These are phyloP conservation scores for Aspergillus versicolor DNA, from an alignment of 2,329 filamentous ascomycete genomes.

Conservation along the genomic window DNA sequence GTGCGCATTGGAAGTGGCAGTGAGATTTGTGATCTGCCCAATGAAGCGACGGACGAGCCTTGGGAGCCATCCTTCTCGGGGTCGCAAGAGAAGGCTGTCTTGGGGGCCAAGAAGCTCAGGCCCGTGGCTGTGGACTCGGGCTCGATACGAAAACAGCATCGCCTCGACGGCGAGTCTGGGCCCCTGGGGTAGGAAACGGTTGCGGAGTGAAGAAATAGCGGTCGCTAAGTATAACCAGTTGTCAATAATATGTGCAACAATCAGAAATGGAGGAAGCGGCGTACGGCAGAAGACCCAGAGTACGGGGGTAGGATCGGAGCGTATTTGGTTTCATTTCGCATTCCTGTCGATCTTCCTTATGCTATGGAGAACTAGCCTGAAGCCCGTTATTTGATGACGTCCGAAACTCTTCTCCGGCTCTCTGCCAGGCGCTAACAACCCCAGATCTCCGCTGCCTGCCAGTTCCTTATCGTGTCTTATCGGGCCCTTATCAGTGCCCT, in stretches of 20 bases:
- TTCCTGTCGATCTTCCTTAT: not conserved
- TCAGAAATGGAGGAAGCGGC: not conserved
- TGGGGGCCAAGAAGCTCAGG: not conserved
- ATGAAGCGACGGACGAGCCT: not conserved
- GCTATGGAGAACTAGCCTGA: too few species aligned
- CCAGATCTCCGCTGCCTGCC: slow-evolving; percentile 1
- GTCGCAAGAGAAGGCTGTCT: not conserved
- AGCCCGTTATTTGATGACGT: not conserved
- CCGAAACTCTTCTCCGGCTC: not conserved
- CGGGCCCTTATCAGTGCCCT: not conserved
- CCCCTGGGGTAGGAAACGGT: too few species aligned
- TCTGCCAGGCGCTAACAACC: not conserved
- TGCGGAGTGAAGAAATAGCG: not conserved
- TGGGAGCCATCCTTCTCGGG: too few species aligned
- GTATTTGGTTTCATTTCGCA: not conserved
- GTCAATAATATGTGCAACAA: not conserved
- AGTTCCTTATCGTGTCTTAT: not conserved
- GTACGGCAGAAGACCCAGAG: not conserved
- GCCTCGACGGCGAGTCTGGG: not conserved
- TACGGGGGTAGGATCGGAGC: not conserved
- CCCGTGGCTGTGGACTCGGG: slow-evolving; percentile 1
- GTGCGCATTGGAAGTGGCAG: slow-evolving; percentile 10
- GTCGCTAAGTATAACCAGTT: not conserved
- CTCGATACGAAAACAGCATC: not conserved
- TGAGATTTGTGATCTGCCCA: slow-evolving; percentile 15